Base-by-base conservation (phyloP, 192 early-diverging fungal genomes). In the Podila verticillata region DNA sequence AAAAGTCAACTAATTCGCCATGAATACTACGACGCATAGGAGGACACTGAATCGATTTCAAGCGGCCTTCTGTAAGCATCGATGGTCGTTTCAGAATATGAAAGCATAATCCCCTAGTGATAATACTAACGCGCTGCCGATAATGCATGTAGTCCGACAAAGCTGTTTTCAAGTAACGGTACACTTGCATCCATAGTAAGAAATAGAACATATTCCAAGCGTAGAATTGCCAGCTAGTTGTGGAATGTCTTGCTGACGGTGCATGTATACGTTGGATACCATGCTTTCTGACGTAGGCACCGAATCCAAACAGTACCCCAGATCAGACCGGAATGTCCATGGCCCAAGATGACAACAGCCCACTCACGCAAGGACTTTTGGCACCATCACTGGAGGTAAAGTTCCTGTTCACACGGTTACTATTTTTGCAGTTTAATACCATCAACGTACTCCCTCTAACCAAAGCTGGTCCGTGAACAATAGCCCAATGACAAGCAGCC, bases 301-400 rank as follows among this genome's bases (percentile, higher is more conserved):
- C 58, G n/a, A 30, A 30, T 30, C 28, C 13, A 30, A 7, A 19
- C 4, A 15, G 28, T 29, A 30, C 7, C 30, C 15, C 58, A 59
- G 58, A 24, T 29, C 28, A 19, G 30, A 30, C 24, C 31, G 28
- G 28, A 59, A 59, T 30, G 30, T 15, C 39, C 2, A 3, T 44
- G 13, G 39, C 7, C 13, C 39, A 59, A 30, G 24, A 19, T 9
- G 1, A 19, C 24, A 29, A 29, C 1, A 7, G 29, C 28, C 4
- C 24, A 59, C 24, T 29, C 30, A 5, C 54, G 0, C 61, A 64
- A 22, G 57, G 63, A 34, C 57, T 47, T 28, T 61, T 73, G 58
- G 64, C 72, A 8, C 72, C 72, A 3, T 66, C 72, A 9, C 35
- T 73, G 58, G 72, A 66, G 63, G 70, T 72, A 57, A 24, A 48